These are phyloP conservation scores for Backusella morwellensis DNA, from an alignment of 192 early-diverging fungal genomes.

Conservation along the genomic window DNA sequence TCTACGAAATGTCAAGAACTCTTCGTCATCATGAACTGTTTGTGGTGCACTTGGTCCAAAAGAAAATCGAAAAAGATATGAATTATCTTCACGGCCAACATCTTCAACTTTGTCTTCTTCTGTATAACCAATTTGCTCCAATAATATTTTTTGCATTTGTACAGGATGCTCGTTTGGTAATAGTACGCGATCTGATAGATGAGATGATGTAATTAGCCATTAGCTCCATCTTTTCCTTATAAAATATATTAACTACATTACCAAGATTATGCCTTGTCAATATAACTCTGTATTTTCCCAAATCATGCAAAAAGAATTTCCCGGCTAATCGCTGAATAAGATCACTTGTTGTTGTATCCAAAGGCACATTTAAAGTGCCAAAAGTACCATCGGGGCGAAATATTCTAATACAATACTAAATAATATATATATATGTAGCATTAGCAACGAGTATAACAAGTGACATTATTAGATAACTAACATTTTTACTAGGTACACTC, in stretches of 20 bases:
- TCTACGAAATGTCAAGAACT: slow-evolving; percentile 45
- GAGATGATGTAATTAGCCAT: not conserved
- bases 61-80: slow-evolving; percentile 77
- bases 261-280: slow-evolving; percentile 23
- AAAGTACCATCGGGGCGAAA: slow-evolving; percentile 81
- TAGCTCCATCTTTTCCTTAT: not conserved
- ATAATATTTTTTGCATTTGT: slow-evolving; percentile 64
- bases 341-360: slow-evolving; percentile 68
- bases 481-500: slow-evolving; percentile 22
- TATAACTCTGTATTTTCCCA: slow-evolving; percentile 29
- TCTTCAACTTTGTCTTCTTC: slow-evolving; percentile 74
- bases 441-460: not conserved
- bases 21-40: slow-evolving; percentile 42
- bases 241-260: slow-evolving; percentile 1
- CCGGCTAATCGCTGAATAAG: slow-evolving; percentile 70
- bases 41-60: slow-evolving; percentile 47
- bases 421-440: not conserved
- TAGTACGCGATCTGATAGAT: slow-evolving; percentile 66
- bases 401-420: slow-evolving; percentile 66
- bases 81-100: slow-evolving; percentile 83
- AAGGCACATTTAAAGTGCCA: slow-evolving; percentile 67
- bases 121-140: slow-evolving; percentile 82
- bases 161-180: slow-evolving; percentile 68
- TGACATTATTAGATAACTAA: not conserved
- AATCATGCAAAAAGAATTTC: slow-evolving; percentile 82